Conservation (phyloP, 345 rosid genomes). For the Camelina neglecta region DNA sequence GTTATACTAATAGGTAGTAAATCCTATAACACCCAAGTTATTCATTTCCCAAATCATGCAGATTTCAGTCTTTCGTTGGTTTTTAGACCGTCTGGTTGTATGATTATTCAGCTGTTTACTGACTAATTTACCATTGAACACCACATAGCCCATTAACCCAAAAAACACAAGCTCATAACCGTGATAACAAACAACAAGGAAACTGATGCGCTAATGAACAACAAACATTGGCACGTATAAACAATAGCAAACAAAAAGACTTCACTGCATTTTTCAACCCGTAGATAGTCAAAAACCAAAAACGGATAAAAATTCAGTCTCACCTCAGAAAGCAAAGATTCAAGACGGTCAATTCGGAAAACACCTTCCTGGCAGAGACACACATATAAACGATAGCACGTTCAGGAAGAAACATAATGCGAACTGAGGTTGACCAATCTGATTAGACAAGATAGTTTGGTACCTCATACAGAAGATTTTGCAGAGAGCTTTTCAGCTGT, state of each 20-base stretch:
- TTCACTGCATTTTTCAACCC: neutral
- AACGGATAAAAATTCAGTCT: constrained; percentile 36
- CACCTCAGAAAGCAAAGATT: constrained; percentile 86
- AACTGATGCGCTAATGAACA: neutral
- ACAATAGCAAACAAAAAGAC: neutral
- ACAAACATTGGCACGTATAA: neutral
- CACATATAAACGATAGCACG: constrained; percentile 5
- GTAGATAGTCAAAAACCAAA: neutral
- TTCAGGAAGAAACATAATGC: constrained; percentile 31
- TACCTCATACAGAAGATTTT: constrained; percentile 83
- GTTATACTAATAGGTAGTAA: neutral
- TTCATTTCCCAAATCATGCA: constrained; percentile 8
- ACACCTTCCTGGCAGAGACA: constrained; percentile 69
- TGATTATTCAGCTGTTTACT: constrained; percentile 8
- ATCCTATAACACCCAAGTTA: constrained; percentile 17
- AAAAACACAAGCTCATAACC: constrained; percentile 10
- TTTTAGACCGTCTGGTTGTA: constrained; percentile 13
- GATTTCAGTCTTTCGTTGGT: neutral
- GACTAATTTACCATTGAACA: constrained; percentile 3
- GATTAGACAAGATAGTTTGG: constrained; percentile 23
- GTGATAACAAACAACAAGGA: constrained; percentile 2
- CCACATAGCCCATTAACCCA: neutral
- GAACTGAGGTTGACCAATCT: neutral
- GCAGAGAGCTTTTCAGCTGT: constrained; percentile 74
- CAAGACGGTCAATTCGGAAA: constrained; percentile 93